A percentile compares a stretch with the other conserved stretches of the same genome.
Conservation (phyloP, 768 basidiomycete genomes). For the Lactifluus echinatus region DNA sequence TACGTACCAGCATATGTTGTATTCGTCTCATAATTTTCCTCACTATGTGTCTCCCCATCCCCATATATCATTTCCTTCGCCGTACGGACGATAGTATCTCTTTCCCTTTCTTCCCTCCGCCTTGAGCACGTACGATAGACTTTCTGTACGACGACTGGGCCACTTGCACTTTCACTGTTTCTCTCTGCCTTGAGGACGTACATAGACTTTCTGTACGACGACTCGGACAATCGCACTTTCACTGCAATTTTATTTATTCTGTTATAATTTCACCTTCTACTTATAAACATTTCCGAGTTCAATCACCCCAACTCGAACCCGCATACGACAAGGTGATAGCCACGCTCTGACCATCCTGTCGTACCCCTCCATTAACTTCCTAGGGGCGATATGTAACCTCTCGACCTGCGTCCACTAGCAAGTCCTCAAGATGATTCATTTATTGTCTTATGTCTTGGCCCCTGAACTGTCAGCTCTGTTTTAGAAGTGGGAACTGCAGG, state of each 20-base stretch:
- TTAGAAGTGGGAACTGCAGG: background rate
- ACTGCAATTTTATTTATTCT: background rate
- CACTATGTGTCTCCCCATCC: background rate
- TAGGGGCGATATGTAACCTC: no score
- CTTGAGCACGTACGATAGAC: background rate
- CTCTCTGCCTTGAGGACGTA: no score
- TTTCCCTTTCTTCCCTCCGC: background rate
- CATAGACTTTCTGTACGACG: no score
- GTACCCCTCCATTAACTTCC: no score
- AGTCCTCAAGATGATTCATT: background rate
- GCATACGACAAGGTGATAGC: no score
- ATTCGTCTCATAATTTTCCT: background rate
- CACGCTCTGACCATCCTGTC: background rate
- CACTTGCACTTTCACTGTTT: no score
- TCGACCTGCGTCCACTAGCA: no score
- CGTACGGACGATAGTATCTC: slow-evolving; percentile 3
- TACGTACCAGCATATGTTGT: background rate
- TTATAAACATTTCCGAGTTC: no score
- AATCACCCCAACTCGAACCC: no score
- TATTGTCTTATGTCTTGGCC: background rate
- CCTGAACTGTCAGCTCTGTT: background rate
- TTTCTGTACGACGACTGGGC: no score
- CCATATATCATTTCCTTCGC: background rate
- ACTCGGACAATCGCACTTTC: no score
- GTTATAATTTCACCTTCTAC: no score